These are phyloP conservation scores for Encephalitozoon romaleae DNA, from an alignment of 371 early-diverging fungal genomes.

Conservation along the genomic window DNA sequence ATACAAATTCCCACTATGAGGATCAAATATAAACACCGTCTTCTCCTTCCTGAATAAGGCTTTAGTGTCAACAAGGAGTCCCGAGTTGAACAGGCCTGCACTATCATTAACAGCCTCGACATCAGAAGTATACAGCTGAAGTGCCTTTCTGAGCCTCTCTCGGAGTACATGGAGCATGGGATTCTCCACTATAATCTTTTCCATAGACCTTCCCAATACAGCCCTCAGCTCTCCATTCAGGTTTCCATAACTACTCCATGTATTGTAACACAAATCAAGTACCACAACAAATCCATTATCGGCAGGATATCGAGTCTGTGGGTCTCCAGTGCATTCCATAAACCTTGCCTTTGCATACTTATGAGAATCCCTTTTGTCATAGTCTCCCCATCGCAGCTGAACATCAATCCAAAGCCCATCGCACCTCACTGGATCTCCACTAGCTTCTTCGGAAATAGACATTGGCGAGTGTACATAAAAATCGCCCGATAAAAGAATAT, in stretches of 20 bases:
- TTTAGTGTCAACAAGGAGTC: slow-evolving; percentile 12
- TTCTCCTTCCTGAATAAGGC: slow-evolving; percentile 71
- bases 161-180: slow-evolving; percentile 87
- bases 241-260: slow-evolving; percentile 88
- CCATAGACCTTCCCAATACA: slow-evolving; percentile 63
- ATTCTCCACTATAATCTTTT: slow-evolving; percentile 90
- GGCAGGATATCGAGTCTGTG: slow-evolving; percentile 84
- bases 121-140: slow-evolving; percentile 75
- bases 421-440: slow-evolving; percentile 65
- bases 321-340: slow-evolving; percentile 86
- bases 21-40: slow-evolving; percentile 92
- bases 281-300: slow-evolving; percentile 88
- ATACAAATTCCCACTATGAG: slow-evolving; percentile 90
- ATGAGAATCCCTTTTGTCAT: slow-evolving; percentile 89
- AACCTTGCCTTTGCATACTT: slow-evolving; percentile 91
- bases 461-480: slow-evolving; percentile 90
- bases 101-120: neutral
- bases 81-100: slow-evolving; percentile 11
- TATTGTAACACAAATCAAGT: slow-evolving; percentile 87
- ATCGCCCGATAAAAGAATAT: slow-evolving; percentile 82
- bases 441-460: slow-evolving; percentile 63
- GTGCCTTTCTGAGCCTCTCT: slow-evolving; percentile 91
- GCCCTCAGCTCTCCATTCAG: slow-evolving; percentile 82
- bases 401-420: slow-evolving; percentile 93
- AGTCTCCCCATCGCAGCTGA: slow-evolving; percentile 95